phyloP scores from a whole-genome alignment of 2,329 filamentous ascomycete genomes.

The Leptosphaerulina australis region DNA sequence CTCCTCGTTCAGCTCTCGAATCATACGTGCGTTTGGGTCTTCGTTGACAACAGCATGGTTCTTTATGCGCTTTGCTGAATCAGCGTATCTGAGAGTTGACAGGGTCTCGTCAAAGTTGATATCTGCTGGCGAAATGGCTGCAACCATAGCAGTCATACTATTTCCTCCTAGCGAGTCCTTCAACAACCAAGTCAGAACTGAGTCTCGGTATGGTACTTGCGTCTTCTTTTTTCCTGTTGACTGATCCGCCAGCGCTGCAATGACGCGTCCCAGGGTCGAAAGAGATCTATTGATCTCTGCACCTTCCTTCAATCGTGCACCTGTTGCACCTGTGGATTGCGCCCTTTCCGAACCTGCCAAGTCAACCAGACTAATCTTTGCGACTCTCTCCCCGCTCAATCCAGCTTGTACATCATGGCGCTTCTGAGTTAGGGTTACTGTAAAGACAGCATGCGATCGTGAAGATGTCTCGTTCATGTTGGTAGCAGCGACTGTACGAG shows the following conservation, averaged over 20 bases:
- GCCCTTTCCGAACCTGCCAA: conserved; percentile 96
- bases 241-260: conserved; percentile 90
- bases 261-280: conserved; percentile 95
- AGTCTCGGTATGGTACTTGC: conserved; percentile 96
- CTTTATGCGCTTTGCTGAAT: conserved; percentile 99
- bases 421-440: conserved; percentile 93
- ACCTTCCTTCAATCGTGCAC: conserved; percentile 92
- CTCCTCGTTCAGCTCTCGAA: conserved; percentile 95
- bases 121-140: conserved; percentile 95
- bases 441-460: conserved; percentile 98
- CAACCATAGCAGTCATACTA: conserved; percentile 99
- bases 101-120: conserved; percentile 99
- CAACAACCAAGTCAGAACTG: conserved; percentile 91
- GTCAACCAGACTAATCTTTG: conserved; percentile 97
- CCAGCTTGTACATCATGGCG: conserved; percentile 88
- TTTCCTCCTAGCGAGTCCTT: conserved; percentile 98
- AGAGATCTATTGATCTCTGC: conserved; percentile 98
- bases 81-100: conserved; percentile 92
- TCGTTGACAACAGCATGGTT: conserved; percentile 99
- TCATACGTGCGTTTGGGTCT: conserved; percentile 98
- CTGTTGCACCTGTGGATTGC: conserved; percentile 94
- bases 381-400: conserved; percentile 97
- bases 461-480: conserved; percentile 99
- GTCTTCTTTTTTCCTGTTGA: conserved; percentile 80
- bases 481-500: conserved; percentile 93